Conservation (phyloP, 768 basidiomycete species). For the Lentinula lateritia region DNA sequence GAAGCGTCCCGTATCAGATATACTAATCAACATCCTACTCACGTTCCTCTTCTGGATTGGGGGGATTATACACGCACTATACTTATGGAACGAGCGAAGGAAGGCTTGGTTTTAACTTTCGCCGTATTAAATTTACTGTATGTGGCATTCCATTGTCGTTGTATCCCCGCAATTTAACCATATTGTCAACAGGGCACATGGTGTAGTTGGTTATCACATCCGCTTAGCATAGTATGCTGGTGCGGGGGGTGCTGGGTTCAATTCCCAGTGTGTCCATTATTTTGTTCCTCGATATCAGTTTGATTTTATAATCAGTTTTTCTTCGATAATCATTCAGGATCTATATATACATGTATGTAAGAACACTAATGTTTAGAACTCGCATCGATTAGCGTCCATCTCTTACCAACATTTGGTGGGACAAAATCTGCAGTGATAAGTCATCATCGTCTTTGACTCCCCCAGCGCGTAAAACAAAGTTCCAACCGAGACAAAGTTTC, state of each 20-base stretch:
- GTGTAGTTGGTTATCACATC: constrained; percentile 30
- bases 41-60: constrained; percentile 7
- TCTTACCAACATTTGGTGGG: background rate
- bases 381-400: background rate
- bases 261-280: constrained; percentile 15
- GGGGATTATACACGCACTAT: constrained; percentile 4
- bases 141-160: too few species aligned
- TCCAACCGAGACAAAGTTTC: background rate
- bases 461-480: background rate
- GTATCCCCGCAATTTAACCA: too few species aligned
- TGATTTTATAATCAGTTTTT: background rate
- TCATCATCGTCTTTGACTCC: background rate
- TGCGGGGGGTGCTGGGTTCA: constrained; percentile 7
- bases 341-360: background rate
- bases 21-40: constrained; percentile 4
- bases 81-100: constrained; percentile 6
- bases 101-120: background rate
- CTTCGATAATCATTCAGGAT: background rate
- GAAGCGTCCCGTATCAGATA: constrained; percentile 3
- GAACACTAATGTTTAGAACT: background rate
- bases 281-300: background rate
- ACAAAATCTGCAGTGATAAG: background rate
- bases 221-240: constrained; percentile 16
- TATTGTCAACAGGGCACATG: constrained; percentile 25
- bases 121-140: background rate